Conservation (phyloP, 164 flowering plant genomes). For the Vitis riparia region DNA sequence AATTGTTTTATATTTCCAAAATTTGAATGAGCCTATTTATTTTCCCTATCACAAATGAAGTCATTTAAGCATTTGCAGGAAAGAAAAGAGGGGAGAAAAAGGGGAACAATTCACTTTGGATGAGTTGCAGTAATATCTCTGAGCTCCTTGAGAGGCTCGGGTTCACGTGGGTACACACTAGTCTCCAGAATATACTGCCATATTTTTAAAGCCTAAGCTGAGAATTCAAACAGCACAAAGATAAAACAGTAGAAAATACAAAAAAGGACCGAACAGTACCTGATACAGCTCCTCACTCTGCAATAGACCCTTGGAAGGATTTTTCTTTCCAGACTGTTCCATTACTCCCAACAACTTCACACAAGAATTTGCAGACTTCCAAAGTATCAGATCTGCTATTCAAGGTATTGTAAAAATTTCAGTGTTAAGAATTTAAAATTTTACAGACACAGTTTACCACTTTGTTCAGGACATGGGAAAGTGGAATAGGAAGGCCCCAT, state of each 20-base stretch:
- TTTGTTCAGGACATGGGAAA: no score
- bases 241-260: not conserved
- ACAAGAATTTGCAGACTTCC: not conserved
- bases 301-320: not conserved
- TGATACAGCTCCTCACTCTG: slow-evolving; percentile 12
- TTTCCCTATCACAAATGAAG: no score
- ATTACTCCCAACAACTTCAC: not conserved
- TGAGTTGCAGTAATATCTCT: slow-evolving; percentile 6
- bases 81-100: not conserved
- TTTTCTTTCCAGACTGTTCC: not conserved
- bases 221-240: not conserved
- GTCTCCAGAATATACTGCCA: slow-evolving; percentile 28
- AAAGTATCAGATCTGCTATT: no score
- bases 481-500: no score
- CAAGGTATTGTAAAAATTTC: no score
- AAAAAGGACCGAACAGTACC: slow-evolving; percentile 1
- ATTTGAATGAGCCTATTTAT: no score
- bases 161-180: slow-evolving; percentile 26
- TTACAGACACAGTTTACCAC: no score
- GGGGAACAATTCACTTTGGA: not conserved
- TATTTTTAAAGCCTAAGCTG: not conserved
- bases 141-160: slow-evolving; percentile 13
- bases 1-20: no score
- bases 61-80: slow-evolving; percentile 8
- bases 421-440: no score